Evolutionary conservation across 108 stramenopile species (phyloP).

Genomic region (Aurantiochytrium sp.): DNA sequence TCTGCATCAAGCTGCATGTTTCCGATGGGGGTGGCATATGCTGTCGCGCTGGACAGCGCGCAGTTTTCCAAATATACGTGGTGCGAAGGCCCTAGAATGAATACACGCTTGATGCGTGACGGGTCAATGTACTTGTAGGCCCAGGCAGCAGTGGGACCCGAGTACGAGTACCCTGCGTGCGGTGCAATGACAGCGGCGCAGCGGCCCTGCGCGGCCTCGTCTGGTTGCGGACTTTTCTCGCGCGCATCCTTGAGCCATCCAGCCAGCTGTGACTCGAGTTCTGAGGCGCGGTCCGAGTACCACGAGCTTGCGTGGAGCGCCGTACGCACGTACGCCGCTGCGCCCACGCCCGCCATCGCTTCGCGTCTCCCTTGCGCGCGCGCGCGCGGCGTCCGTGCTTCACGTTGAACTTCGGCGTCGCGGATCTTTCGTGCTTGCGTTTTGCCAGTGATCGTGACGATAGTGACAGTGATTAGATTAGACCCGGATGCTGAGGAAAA

Average conservation of each 20-base stretch:
- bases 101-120: constrained; percentile 20
- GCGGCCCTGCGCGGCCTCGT: not conserved
- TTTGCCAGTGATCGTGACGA: too few species aligned
- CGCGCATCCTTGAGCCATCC: not conserved
- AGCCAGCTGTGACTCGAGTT: not conserved
- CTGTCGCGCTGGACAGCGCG: constrained; percentile 28
- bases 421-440: too few species aligned
- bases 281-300: not conserved
- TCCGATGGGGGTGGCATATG: constrained; percentile 36
- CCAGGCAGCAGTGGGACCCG: constrained; percentile 30
- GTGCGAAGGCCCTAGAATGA: constrained; percentile 40
- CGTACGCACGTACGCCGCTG: not conserved
- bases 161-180: constrained; percentile 39
- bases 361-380: too few species aligned
- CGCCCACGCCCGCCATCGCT: not conserved
- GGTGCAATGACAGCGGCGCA: constrained; percentile 27
- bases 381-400: too few species aligned
- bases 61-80: constrained; percentile 35
- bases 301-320: not conserved
- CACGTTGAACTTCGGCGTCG: too few species aligned
- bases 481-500: too few species aligned
- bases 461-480: too few species aligned
- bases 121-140: constrained; percentile 32
- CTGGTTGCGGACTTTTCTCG: not conserved
- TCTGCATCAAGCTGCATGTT: constrained; percentile 32